Evolutionary conservation across 371 early-diverging fungal genomes (phyloP).

Genomic region (Mucor velutinosus): DNA sequence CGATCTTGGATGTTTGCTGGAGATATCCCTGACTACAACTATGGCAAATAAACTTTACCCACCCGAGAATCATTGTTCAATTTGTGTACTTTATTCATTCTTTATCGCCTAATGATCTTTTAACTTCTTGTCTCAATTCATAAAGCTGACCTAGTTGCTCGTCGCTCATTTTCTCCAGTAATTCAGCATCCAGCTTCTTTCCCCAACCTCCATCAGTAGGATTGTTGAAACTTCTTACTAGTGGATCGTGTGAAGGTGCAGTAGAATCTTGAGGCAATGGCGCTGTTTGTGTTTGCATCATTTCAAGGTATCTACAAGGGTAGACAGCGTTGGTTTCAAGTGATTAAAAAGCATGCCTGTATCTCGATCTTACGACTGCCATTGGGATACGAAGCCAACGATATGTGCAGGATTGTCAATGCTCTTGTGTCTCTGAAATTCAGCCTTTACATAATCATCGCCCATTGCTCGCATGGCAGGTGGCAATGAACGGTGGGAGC

Average conservation of each 20-base stretch:
- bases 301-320: conserved; percentile 31
- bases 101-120: conserved; percentile 39
- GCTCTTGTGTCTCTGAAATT: conserved; percentile 65
- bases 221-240: conserved; percentile 37
- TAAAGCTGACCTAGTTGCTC: conserved; percentile 71
- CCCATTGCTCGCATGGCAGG: conserved; percentile 63
- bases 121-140: conserved; percentile 63
- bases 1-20: conserved; percentile 44
- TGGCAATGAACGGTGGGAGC: conserved; percentile 61
- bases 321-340: neutral
- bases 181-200: conserved; percentile 48
- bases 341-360: neutral
- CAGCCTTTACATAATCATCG: conserved; percentile 70
- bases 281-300: conserved; percentile 38
- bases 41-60: conserved; percentile 7
- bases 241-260: conserved; percentile 36
- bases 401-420: conserved; percentile 69
- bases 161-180: conserved; percentile 65
- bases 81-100: conserved; percentile 11
- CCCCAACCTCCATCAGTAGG: conserved; percentile 51
- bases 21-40: conserved; percentile 43
- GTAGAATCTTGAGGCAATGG: conserved; percentile 26
- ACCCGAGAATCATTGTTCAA: neutral
- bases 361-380: conserved; percentile 54
- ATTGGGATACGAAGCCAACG: conserved; percentile 66